These are phyloP conservation scores for Styphnolobium japonicum DNA, from an alignment of 306 rosid genomes.

Conservation along the genomic window DNA sequence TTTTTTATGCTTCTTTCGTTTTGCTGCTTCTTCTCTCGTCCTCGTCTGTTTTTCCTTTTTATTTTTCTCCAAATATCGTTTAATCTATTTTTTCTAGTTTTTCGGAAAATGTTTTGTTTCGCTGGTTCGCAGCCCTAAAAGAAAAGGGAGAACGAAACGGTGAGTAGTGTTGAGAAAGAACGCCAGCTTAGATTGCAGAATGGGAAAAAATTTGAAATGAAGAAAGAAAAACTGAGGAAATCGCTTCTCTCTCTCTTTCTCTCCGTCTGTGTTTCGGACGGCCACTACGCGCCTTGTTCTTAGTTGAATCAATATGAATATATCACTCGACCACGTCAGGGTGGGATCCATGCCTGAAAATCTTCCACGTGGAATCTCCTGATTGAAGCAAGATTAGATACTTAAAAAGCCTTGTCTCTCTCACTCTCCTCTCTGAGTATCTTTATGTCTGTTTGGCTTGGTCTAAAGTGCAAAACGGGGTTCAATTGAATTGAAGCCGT, in stretches of 20 bases:
- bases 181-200: neutral
- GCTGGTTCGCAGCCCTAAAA: constrained; percentile 5
- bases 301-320: constrained; percentile 28
- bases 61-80: neutral
- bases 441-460: neutral
- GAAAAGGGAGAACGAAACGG: constrained; percentile 25
- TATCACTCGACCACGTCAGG: constrained; percentile 31
- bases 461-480: neutral
- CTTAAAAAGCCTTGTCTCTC: constrained; percentile 34
- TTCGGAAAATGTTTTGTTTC: neutral
- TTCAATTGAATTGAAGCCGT: neutral
- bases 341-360: constrained; percentile 42
- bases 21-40: neutral
- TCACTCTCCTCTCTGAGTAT: no score
- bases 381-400: constrained; percentile 25
- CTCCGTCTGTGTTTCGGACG: constrained; percentile 39
- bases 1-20: neutral
- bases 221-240: neutral
- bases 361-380: constrained; percentile 46
- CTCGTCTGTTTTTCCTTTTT: neutral
- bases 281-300: constrained; percentile 60
- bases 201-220: neutral
- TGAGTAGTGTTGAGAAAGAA: constrained; percentile 28
- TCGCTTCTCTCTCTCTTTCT: neutral
- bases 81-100: neutral